Percentiles rank a stretch among this genome's conserved stretches.
These are phyloP conservation scores for Closterium sp. DNA, from an alignment of 139 green algal genomes.

Conservation along the genomic window DNA sequence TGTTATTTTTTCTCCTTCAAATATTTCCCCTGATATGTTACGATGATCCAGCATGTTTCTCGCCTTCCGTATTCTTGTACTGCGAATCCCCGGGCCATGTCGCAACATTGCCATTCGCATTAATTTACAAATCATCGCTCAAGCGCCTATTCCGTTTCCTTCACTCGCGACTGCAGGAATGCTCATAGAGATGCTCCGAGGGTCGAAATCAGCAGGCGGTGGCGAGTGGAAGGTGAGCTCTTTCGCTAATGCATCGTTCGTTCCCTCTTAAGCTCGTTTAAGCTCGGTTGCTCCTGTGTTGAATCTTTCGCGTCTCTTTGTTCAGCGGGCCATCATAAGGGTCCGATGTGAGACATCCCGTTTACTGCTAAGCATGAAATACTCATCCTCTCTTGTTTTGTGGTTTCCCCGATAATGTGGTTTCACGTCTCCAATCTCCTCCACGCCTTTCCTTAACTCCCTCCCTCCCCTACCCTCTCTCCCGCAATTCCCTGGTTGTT, in stretches of 20 bases:
- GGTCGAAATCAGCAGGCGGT: background rate
- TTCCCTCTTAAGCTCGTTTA: background rate
- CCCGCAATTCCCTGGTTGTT: too few species aligned
- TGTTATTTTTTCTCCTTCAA: too few species aligned
- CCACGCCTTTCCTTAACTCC: too few species aligned
- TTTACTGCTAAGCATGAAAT: background rate
- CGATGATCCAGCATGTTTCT: too few species aligned
- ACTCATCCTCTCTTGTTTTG: background rate
- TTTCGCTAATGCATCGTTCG: background rate
- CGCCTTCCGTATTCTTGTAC: too few species aligned
- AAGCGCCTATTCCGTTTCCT: background rate
- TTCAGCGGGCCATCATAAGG: background rate
- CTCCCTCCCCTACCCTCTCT: background rate
- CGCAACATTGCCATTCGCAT: too few species aligned
- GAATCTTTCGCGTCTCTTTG: background rate
- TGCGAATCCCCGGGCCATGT: too few species aligned
- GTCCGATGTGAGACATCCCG: background rate
- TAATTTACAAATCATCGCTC: background rate
- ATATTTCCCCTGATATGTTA: background rate
- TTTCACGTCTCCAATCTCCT: too few species aligned
- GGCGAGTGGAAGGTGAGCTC: conserved; percentile 36
- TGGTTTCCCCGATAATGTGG: background rate
- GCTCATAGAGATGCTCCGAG: conserved; percentile 40
- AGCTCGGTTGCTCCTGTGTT: too few species aligned
- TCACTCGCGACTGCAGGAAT: conserved; percentile 15